A percentile compares a stretch with the other conserved stretches of the same genome.
Conservation (phyloP, 2,329 filamentous ascomycete genomes). For the Ophiostoma sp. region DNA sequence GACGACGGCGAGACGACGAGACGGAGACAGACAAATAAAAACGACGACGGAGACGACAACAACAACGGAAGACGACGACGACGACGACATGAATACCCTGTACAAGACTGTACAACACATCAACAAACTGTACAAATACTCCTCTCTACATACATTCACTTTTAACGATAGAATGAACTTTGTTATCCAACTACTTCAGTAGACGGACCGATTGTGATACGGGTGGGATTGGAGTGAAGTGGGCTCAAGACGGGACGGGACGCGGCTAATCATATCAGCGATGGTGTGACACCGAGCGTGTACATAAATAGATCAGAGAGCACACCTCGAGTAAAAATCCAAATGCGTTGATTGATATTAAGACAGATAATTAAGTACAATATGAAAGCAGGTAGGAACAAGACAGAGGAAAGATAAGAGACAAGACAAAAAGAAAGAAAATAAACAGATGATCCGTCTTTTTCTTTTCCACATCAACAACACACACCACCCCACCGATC, state of each 20-base stretch:
- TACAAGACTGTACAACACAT: neutral
- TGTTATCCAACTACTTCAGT: neutral
- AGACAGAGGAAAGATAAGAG: neutral
- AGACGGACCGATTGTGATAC: neutral
- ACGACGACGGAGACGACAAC: neutral
- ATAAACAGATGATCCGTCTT: neutral
- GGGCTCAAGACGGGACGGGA: neutral
- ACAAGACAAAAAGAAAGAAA: neutral
- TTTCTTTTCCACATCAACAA: neutral
- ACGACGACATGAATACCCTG: neutral
- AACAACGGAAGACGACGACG: neutral
- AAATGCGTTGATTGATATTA: neutral
- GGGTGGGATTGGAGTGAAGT: neutral
- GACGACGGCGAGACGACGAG: neutral
- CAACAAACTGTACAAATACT: neutral
- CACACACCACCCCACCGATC: neutral
- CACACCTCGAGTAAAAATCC: neutral
- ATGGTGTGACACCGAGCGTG: neutral
- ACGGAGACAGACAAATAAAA: neutral
- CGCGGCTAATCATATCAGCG: neutral
- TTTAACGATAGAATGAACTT: neutral
- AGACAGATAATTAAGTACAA: neutral
- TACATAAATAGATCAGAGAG: neutral
- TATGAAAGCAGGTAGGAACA: neutral
- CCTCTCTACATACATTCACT: neutral